Conservation (phyloP, 129 eudicot species). For the Helichrysum umbraculigerum region DNA sequence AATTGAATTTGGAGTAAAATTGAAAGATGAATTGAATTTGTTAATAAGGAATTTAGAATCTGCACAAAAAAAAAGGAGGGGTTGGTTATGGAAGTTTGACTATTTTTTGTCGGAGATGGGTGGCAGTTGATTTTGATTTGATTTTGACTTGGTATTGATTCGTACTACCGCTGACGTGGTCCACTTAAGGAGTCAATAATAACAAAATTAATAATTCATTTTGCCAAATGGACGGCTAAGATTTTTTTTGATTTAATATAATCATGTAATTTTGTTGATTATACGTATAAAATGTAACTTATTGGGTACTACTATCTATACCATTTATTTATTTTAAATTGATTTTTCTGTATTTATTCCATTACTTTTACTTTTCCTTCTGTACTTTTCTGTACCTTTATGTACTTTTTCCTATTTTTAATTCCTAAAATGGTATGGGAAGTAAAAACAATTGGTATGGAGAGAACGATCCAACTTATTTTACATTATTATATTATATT, state of each 20-base stretch:
- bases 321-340: no score
- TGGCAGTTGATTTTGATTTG: slow-evolving; percentile 2
- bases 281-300: no score
- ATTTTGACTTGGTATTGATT: not conserved
- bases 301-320: no score
- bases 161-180: not conserved
- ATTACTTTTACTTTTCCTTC: no score
- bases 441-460: no score
- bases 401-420: no score
- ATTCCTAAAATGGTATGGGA: no score
- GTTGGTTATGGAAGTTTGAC: slow-evolving; percentile 30
- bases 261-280: no score
- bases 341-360: no score
- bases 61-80: not conserved
- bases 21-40: not conserved
- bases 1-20: not conserved
- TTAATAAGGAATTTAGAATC: not conserved
- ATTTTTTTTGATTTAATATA: not conserved
- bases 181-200: not conserved
- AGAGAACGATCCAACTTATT: no score
- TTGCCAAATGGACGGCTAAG: not conserved
- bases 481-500: no score
- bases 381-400: no score
- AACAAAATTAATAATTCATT: not conserved
- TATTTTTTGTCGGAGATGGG: slow-evolving; percentile 3